Percentiles rank a stretch among this genome's conserved stretches.
Evolutionary conservation across 352 stramenopile species (phyloP).

Genomic region (Pythium dissotocum): DNA sequence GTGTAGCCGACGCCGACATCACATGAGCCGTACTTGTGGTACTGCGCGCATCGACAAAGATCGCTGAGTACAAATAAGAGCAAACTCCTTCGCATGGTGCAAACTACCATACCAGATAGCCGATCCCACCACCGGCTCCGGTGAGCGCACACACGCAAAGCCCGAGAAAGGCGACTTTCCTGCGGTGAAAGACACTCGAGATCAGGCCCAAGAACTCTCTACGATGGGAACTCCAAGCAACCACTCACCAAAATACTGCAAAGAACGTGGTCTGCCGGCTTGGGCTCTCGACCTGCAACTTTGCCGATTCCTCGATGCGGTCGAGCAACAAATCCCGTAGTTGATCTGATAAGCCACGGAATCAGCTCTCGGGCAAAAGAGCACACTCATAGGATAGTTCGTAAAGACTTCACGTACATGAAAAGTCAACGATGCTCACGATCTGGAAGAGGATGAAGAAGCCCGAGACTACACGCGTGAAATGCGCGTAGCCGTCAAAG

Average conservation of each 20-base stretch:
- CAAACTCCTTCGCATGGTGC: too few species aligned
- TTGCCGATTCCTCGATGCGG: constrained; percentile 44
- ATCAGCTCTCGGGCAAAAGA: too few species aligned
- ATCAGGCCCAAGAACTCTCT: not conserved
- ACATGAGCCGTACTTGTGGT: constrained; percentile 89
- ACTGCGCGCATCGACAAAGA: constrained; percentile 43
- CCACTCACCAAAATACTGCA: constrained; percentile 14
- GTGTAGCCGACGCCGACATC: constrained; percentile 72
- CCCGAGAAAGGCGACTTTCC: constrained; percentile 58
- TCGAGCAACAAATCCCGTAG: constrained; percentile 54
- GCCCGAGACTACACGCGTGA: constrained; percentile 51
- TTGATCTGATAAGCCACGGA: constrained; percentile 42
- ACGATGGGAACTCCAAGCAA: not conserved
- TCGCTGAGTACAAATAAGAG: not conserved
- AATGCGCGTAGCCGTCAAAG: constrained; percentile 64
- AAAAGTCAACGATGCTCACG: constrained; percentile 72
- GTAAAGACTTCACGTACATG: constrained; percentile 45
- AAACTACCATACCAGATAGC: constrained; percentile 45
- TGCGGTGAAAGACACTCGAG: constrained; percentile 1
- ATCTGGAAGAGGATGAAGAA: constrained; percentile 85
- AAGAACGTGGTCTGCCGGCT: constrained; percentile 5
- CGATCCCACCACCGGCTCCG: constrained; percentile 39
- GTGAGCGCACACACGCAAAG: constrained; percentile 67
- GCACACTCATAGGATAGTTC: too few species aligned
- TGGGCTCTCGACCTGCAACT: constrained; percentile 25